phyloP scores from a whole-genome alignment of 306 rosid genomes.

The Fagus crenata region DNA sequence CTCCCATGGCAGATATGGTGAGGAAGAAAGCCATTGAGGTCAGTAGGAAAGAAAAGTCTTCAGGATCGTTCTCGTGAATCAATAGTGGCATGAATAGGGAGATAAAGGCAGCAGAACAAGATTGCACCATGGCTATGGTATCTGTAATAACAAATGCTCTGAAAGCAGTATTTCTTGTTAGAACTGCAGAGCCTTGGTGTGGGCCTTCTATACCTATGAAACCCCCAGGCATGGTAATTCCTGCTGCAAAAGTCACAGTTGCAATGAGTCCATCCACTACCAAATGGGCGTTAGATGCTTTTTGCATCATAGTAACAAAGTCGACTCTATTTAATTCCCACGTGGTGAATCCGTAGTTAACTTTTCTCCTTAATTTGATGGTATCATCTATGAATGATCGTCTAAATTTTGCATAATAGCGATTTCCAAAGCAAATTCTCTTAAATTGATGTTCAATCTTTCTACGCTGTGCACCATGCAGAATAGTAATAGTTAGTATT shows the following conservation, averaged over 20 bases:
- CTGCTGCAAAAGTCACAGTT: background rate
- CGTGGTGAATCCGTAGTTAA: no score
- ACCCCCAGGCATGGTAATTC: constrained; percentile 9
- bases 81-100: background rate
- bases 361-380: fast-evolving
- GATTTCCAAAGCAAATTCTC: no score
- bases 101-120: background rate
- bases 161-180: background rate
- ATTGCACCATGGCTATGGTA: background rate
- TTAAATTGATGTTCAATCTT: no score
- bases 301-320: background rate
- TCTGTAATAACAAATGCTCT: background rate
- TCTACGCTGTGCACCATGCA: no score
- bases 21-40: fast-evolving
- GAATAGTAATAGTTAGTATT: no score
- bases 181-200: background rate
- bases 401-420: no score
- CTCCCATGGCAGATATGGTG: background rate
- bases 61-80: background rate
- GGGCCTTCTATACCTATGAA: background rate
- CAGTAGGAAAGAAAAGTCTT: background rate
- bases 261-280: background rate
- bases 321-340: fast-evolving
- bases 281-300: background rate
- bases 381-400: no score